Percentiles rank a stretch among this genome's conserved stretches.
Evolutionary conservation across 257 asterid genomes (phyloP).

Genomic region (Galeopsis tetrahit): DNA sequence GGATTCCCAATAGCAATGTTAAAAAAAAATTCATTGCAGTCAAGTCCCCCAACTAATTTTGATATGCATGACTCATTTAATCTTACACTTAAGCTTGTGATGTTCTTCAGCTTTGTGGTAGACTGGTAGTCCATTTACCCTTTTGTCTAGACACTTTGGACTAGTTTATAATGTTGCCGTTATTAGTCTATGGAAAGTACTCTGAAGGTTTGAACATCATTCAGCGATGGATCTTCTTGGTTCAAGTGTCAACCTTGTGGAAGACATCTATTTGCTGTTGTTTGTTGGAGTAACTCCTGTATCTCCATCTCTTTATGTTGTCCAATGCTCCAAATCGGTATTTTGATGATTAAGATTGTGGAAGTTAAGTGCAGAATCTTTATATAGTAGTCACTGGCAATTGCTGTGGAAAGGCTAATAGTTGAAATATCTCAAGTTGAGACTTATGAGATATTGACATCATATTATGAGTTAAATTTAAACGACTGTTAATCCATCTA

Average conservation of each 20-base stretch:
- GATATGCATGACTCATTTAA: not conserved
- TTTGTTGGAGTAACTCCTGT: not conserved
- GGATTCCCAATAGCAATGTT: not conserved
- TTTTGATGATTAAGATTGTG: not conserved
- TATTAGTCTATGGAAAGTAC: not conserved
- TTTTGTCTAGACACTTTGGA: constrained; percentile 6
- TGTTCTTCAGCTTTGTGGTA: not conserved
- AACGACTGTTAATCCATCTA: not conserved
- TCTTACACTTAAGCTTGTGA: not conserved
- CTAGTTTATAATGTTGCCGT: constrained; percentile 4
- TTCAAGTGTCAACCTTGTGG: constrained; percentile 5
- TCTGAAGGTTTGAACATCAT: not conserved
- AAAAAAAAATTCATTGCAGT: not conserved
- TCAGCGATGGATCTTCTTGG: not conserved
- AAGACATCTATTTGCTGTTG: constrained; percentile 8
- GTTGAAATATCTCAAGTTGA: not conserved
- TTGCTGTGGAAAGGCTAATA: not conserved
- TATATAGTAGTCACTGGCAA: constrained; percentile 20
- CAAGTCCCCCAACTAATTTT: constrained; percentile 2
- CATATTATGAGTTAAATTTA: not conserved
- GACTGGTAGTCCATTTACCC: not conserved
- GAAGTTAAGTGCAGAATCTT: constrained; percentile 1
- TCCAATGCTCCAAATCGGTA: constrained; percentile 5
- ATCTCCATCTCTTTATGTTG: not conserved
- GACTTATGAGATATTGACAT: not conserved